Conservation (phyloP, 2,329 filamentous ascomycete species). For the Talaromyces pinophilus region DNA sequence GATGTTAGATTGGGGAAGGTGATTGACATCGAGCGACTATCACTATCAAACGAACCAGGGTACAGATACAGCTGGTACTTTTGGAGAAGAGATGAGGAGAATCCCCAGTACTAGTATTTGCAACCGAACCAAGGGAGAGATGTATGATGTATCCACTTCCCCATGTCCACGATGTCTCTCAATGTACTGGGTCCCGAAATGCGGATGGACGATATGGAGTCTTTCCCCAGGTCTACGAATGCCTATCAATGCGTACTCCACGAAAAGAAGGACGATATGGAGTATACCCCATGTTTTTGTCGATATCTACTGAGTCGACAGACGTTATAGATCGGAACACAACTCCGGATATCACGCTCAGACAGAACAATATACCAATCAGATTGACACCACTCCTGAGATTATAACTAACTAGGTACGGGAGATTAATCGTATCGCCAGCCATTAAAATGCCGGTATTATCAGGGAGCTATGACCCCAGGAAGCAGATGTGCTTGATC, state of each 20-base stretch:
- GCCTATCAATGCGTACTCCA: not conserved
- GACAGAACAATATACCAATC: not conserved
- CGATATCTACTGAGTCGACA: not conserved
- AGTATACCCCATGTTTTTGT: not conserved
- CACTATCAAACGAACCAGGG: not conserved
- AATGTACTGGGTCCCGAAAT: not conserved
- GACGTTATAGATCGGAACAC: not conserved
- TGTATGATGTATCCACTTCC: not conserved
- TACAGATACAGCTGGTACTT: not conserved
- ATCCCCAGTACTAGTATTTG: not conserved
- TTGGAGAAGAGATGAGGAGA: not conserved
- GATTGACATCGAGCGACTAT: not conserved
- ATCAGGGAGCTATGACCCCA: not conserved
- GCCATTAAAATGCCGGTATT: not conserved
- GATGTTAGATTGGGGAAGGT: not conserved
- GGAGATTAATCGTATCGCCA: not conserved
- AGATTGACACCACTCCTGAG: not conserved
- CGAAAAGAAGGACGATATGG: not conserved
- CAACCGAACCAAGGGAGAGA: not conserved
- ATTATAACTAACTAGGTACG: not conserved
- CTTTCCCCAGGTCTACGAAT: not conserved
- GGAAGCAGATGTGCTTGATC: not conserved
- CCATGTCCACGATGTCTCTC: not conserved
- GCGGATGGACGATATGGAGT: not conserved
- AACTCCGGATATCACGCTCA: constrained; percentile 3